These are phyloP conservation scores for Trifolium pratense DNA, from an alignment of 306 rosid genomes.

Conservation along the genomic window DNA sequence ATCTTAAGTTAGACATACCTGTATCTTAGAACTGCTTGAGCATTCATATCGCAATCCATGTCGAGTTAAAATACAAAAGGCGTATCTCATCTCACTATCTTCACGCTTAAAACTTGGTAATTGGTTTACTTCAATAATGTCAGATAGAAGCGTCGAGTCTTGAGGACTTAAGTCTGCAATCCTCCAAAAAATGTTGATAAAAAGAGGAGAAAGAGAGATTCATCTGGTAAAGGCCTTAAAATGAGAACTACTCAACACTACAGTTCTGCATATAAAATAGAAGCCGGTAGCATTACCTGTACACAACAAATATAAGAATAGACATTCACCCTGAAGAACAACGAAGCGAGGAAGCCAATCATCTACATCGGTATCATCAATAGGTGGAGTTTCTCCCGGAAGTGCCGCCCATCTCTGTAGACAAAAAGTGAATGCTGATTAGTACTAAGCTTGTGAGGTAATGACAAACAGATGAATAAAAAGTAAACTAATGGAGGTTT, in stretches of 20 bases:
- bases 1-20: constrained; percentile 53
- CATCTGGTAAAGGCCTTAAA: neutral
- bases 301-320: constrained; percentile 59
- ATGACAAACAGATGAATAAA: constrained; percentile 9
- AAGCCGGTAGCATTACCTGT: neutral
- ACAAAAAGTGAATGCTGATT: constrained; percentile 28
- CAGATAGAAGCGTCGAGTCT: constrained; percentile 56
- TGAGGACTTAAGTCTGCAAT: constrained; percentile 54
- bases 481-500: constrained; percentile 31
- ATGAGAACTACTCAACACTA: neutral
- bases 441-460: constrained; percentile 31
- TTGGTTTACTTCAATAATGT: constrained; percentile 66
- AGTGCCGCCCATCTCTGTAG: constrained; percentile 77
- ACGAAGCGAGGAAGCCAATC: constrained; percentile 94
- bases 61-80: constrained; percentile 71
- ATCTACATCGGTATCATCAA: constrained; percentile 77
- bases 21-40: constrained; percentile 72
- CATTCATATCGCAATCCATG: constrained; percentile 87
- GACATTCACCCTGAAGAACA: constrained; percentile 78
- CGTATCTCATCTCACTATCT: constrained; percentile 60
- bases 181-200: neutral
- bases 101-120: constrained; percentile 74
- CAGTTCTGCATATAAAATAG: neutral
- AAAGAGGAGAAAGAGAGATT: constrained; percentile 13
- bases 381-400: constrained; percentile 86